Percentiles rank a stretch among this genome's conserved stretches.
These are phyloP conservation scores for Zizania palustris DNA, from an alignment of 202 grass and related monocot genomes.

Conservation along the genomic window DNA sequence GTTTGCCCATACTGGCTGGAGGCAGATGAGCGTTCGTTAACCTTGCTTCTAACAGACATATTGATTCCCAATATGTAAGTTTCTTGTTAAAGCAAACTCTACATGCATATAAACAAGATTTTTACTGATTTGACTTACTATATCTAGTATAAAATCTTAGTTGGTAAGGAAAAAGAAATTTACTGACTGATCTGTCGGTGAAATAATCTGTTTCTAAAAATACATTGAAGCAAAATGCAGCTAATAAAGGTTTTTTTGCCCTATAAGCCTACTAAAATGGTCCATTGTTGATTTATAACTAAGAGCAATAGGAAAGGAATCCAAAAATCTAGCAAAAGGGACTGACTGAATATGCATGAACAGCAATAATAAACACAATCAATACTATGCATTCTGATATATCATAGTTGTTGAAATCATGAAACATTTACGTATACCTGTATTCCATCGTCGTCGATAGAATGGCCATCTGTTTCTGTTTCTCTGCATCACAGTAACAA, in stretches of 20 bases:
- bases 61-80: conserved; percentile 14
- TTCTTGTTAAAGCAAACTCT: conserved; percentile 9
- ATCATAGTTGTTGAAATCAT: conserved; percentile 34
- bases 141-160: conserved; percentile 16
- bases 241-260: not conserved
- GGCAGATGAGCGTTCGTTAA: too few species aligned
- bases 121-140: not conserved
- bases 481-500: conserved; percentile 51
- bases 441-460: conserved; percentile 66
- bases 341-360: conserved; percentile 6
- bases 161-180: conserved; percentile 2
- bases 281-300: conserved; percentile 1
- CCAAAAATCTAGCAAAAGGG: conserved; percentile 9
- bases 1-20: too few species aligned
- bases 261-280: not conserved
- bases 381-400: not conserved
- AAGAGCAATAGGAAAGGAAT: conserved; percentile 5
- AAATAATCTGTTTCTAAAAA: not conserved
- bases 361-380: conserved; percentile 9
- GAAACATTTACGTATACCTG: conserved; percentile 45
- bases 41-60: not conserved
- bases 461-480: conserved; percentile 74
- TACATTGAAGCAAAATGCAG: not conserved
- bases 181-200: not conserved
- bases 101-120: not conserved